Percentiles rank a stretch among this genome's conserved stretches.
Evolutionary conservation across 1,139 yeast genomes (phyloP).

Genomic region (Yamadazyma triangularis): DNA sequence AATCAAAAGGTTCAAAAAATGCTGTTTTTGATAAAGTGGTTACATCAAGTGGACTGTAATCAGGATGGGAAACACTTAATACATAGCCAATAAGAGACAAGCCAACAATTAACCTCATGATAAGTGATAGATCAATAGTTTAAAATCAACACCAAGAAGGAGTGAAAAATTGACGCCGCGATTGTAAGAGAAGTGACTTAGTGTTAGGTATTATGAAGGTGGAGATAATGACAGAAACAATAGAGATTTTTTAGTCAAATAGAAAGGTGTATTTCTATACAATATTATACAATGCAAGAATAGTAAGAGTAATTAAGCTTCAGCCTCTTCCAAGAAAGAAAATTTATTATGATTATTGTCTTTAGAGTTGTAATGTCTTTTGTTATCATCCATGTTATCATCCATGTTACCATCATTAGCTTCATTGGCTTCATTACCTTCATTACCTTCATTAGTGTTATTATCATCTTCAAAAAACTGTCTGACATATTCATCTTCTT

Average conservation of each 20-base stretch:
- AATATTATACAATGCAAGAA: too few relatives aligned
- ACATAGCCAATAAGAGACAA: not conserved
- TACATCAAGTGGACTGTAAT: conserved; percentile 27
- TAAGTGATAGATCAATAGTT: not conserved
- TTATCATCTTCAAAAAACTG: conserved; percentile 29
- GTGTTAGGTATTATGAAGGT: too few relatives aligned
- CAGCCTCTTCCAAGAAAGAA: conserved; percentile 47
- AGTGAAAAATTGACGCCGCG: not conserved
- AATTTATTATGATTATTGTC: conserved; percentile 32
- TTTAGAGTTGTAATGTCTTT: conserved; percentile 13
- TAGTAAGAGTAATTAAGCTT: too few relatives aligned
- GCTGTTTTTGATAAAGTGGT: conserved; percentile 32
- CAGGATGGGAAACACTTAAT: conserved; percentile 5
- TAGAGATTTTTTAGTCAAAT: too few relatives aligned
- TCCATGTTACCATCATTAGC: conserved; percentile 14
- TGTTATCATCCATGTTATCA: conserved; percentile 8
- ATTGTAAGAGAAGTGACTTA: not conserved
- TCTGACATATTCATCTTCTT: conserved; percentile 34
- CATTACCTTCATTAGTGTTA: conserved; percentile 10
- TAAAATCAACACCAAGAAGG: not conserved
- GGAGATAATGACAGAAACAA: too few relatives aligned
- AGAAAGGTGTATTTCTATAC: too few relatives aligned
- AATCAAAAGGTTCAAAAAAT: conserved; percentile 67
- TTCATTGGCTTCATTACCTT: conserved; percentile 8
- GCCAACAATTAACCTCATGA: not conserved